Base-by-base conservation (phyloP, 257 asterid species). In the Hygrophila difformis region DNA sequence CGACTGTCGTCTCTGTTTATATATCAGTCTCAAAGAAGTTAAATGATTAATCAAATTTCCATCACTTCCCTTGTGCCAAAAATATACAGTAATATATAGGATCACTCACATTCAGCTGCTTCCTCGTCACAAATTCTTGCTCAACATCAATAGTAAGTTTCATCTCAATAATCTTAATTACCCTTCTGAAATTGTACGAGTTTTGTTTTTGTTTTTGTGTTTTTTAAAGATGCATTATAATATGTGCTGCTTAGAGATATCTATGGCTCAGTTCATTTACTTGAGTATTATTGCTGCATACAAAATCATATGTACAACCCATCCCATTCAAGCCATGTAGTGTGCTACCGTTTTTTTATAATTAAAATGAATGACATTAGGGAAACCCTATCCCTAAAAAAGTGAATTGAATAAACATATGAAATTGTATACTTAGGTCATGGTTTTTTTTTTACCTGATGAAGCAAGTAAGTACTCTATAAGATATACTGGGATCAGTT, bases 101-200 rank as follows among this genome's bases (percentile, higher is more conserved):
- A n/a, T n/a, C n/a, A n/a, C n/a, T n/a, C n/a, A n/a, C n/a, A n/a
- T n/a, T n/a, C n/a, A n/a, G n/a, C n/a, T n/a, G n/a, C n/a, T n/a
- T n/a, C n/a, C 17, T 1, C 4, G 10, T 38, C 15, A 8, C 44
- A 22, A 16, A 18, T 59, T 42, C 28, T 29, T 18, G 18, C 12
- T 61, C 51, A 47, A 46, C 38, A 19, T 28, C 35, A 34, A 21
- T n/a, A n/a, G n/a, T n/a, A n/a, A n/a, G n/a, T n/a, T n/a, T n/a
- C n/a, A n/a, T n/a, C n/a, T n/a, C n/a, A n/a, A n/a, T n/a, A n/a
- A n/a, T n/a, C n/a, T n/a, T n/a, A n/a, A n/a, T n/a, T n/a, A n/a
- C n/a, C n/a, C n/a, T n/a, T n/a, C n/a, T n/a, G n/a, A n/a, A n/a
- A 20, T 6, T 12, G 36, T 23, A 39, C 47, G 43, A 61, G 61